Evolutionary conservation across 225 moss, liverwort and hornwort species (phyloP).

Genomic region (Pseudoscleropodium purum): DNA sequence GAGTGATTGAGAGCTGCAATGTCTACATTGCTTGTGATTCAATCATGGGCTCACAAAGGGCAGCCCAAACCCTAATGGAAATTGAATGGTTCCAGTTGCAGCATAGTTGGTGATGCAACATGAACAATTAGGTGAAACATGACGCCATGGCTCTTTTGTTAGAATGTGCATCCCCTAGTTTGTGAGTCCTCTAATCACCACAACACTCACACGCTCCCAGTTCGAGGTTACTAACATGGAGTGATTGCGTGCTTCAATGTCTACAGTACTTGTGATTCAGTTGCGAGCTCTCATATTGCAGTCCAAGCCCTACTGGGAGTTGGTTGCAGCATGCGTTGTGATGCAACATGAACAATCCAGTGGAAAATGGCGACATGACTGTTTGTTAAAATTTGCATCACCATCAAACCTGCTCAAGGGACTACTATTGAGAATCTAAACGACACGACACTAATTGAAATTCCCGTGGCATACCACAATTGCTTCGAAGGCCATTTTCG

Average conservation of each 20-base stretch:
- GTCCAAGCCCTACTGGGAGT: background rate
- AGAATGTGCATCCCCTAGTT: background rate
- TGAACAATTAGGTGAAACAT: background rate
- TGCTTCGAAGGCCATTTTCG: background rate
- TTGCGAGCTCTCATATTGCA: background rate
- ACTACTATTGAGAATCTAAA: background rate
- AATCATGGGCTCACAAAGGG: too few relatives aligned
- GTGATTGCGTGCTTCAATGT: background rate
- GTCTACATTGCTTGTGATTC: background rate
- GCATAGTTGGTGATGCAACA: background rate
- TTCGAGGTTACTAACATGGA: background rate
- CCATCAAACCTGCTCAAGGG: background rate
- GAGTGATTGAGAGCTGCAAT: background rate
- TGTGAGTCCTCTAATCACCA: background rate
- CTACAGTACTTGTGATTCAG: background rate
- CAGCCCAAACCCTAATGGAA: background rate
- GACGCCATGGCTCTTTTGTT: background rate
- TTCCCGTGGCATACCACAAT: background rate
- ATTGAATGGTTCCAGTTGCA: background rate
- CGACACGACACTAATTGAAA: background rate
- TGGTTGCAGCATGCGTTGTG: background rate
- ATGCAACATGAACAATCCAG: background rate
- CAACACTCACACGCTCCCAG: background rate
- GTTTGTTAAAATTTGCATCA: background rate
- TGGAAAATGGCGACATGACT: background rate